phyloP scores from a whole-genome alignment of 2,329 filamentous ascomycete genomes.

The Colletotrichum tropicale region DNA sequence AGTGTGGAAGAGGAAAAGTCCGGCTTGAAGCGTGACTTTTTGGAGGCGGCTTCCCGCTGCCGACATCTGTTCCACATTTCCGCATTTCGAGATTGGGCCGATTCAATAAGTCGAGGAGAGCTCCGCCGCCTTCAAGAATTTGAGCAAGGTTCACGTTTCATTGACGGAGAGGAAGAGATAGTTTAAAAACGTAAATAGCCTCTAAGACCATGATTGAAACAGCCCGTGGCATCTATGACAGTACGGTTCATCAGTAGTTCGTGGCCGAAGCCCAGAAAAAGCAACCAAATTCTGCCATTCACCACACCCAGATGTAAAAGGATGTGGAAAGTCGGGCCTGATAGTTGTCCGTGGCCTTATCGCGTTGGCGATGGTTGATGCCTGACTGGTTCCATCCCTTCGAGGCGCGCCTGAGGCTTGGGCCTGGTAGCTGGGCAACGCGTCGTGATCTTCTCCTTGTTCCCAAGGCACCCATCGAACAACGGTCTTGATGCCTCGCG shows the following conservation, averaged over 20 bases:
- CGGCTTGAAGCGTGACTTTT: constrained; percentile 35
- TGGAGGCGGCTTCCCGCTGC: constrained; percentile 15
- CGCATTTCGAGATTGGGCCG: not conserved
- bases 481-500: not conserved
- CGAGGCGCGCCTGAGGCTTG: not conserved
- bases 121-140: not conserved
- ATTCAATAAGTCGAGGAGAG: not conserved
- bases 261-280: not conserved
- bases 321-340: not conserved
- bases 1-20: constrained; percentile 24
- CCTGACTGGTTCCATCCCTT: not conserved
- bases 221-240: not conserved
- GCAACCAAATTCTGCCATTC: not conserved
- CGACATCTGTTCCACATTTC: not conserved
- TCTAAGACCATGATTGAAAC: not conserved
- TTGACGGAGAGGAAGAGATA: not conserved
- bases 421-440: not conserved
- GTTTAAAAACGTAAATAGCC: not conserved
- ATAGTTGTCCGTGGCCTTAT: not conserved
- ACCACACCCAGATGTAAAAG: not conserved
- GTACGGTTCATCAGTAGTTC: rapidly evolving
- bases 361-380: not conserved
- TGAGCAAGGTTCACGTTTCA: not conserved
- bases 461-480: not conserved
- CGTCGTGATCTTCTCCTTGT: not conserved